phyloP scores from a whole-genome alignment of 768 basidiomycete genomes.

The Cystobasidium tubakii region DNA sequence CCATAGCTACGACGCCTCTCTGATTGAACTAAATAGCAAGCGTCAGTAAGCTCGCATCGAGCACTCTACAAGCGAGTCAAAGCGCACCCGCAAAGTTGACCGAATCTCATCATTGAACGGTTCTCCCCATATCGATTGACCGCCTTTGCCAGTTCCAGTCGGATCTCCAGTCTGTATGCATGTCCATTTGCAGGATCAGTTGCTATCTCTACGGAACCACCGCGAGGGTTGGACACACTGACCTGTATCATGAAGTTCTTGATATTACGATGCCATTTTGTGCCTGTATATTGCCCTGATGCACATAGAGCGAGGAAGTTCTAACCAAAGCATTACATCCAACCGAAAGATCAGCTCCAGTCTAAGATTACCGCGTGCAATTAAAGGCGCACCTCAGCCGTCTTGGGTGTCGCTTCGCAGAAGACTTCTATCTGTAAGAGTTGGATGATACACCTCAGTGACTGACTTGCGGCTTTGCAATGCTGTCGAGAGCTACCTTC shows the following conservation, averaged over 20 bases:
- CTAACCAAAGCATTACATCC: slow-evolving; percentile 51
- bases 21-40: slow-evolving; percentile 69
- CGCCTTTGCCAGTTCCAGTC: slow-evolving; percentile 83
- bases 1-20: slow-evolving; percentile 94
- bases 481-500: slow-evolving; percentile 59
- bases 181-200: no score
- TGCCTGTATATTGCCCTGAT: slow-evolving; percentile 53
- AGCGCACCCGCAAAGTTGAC: slow-evolving; percentile 77
- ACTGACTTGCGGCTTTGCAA: no score
- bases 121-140: slow-evolving; percentile 91
- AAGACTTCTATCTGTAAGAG: slow-evolving; percentile 77
- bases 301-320: slow-evolving; percentile 94
- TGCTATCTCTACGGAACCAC: no score
- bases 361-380: no score
- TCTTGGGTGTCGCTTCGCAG: slow-evolving; percentile 91
- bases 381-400: slow-evolving; percentile 68
- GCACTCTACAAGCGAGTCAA: no score
- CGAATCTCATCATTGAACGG: slow-evolving; percentile 87
- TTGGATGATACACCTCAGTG: neutral
- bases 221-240: no score
- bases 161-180: slow-evolving; percentile 67
- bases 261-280: slow-evolving; percentile 61
- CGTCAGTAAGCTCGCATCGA: slow-evolving; percentile 8
- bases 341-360: no score
- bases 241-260: slow-evolving; percentile 87